phyloP scores from a whole-genome alignment of 495 filamentous ascomycete species.

The Tetracladium setigerum region DNA sequence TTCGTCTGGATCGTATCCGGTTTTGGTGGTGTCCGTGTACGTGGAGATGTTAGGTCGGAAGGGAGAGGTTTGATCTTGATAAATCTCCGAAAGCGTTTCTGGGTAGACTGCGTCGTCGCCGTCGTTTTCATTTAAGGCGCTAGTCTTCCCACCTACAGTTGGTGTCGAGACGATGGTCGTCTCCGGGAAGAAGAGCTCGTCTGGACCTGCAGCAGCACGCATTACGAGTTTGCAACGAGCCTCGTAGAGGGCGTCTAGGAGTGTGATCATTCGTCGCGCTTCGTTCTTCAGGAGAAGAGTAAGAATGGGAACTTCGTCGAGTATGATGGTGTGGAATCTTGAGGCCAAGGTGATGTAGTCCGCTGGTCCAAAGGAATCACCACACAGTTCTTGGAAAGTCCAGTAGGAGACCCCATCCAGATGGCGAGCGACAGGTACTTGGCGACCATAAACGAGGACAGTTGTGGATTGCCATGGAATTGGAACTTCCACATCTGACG shows the following conservation, averaged over 20 bases:
- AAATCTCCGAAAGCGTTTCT: constrained; percentile 63
- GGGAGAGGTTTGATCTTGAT: constrained; percentile 59
- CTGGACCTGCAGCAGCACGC: constrained; percentile 48
- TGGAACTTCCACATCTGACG: constrained; percentile 4
- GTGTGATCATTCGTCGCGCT: constrained; percentile 61
- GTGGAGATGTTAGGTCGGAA: constrained; percentile 66
- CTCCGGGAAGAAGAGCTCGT: constrained; percentile 66
- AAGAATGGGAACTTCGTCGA: constrained; percentile 51
- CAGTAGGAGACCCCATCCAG: constrained; percentile 41
- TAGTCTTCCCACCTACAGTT: not conserved
- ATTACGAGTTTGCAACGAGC: constrained; percentile 57
- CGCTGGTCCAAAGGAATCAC: constrained; percentile 50
- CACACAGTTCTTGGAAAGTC: constrained; percentile 53
- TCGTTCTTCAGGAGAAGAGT: constrained; percentile 58
- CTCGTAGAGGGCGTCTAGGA: constrained; percentile 67
- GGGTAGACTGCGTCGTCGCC: constrained; percentile 48
- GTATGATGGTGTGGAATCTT: constrained; percentile 59
- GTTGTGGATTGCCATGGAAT: constrained; percentile 37
- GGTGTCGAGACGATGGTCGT: constrained; percentile 2
- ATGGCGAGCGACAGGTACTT: constrained; percentile 41
- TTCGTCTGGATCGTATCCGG: constrained; percentile 34
- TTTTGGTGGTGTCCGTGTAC: constrained; percentile 33
- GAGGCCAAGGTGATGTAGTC: constrained; percentile 68
- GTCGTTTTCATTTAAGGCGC: constrained; percentile 13
- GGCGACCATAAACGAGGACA: constrained; percentile 53